Evolutionary conservation across 2,329 filamentous ascomycete genomes (phyloP).

Genomic region (Periglandula ipomoeae): DNA sequence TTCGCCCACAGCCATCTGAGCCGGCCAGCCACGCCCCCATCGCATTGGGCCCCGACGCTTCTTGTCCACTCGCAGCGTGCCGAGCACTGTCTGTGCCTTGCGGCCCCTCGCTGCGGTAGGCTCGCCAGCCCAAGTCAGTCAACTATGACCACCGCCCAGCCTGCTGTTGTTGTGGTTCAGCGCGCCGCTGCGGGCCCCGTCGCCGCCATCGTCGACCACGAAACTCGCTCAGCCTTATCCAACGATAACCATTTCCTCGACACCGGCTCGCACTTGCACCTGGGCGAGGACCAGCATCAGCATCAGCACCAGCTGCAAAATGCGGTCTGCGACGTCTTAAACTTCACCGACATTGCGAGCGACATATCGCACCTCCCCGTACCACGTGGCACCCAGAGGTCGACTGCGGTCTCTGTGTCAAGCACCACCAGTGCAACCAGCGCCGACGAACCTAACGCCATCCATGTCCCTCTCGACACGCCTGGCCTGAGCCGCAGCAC

Average conservation of each 20-base stretch:
- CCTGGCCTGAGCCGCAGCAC: conserved; percentile 8
- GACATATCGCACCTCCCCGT: conserved; percentile 17
- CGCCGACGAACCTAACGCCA: conserved; percentile 4
- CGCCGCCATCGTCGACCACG: conserved; percentile 1
- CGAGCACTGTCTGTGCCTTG: not conserved
- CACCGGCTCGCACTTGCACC: too few relatives aligned
- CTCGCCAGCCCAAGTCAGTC: not conserved
- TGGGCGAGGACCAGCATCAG: too few relatives aligned
- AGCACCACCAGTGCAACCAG: conserved; percentile 1
- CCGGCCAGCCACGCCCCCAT: not conserved
- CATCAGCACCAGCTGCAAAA: conserved; percentile 1
- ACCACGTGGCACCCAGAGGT: conserved; percentile 19
- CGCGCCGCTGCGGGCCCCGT: not conserved
- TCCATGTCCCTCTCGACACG: conserved; percentile 4
- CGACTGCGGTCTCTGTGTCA: conserved; percentile 14
- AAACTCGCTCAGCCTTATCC: not conserved
- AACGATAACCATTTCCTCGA: not conserved
- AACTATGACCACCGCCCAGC: conserved; percentile 5
- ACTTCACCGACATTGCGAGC: conserved; percentile 20
- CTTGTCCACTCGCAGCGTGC: not conserved
- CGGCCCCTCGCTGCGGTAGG: conserved; percentile 1
- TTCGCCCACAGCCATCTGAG: not conserved
- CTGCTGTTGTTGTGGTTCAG: conserved; percentile 1
- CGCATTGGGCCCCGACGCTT: not conserved
- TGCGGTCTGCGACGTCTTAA: conserved; percentile 16